Evolutionary conservation across 1,284 basidiomycete species (phyloP), one percentile per base, ranked within the genome.

Genomic region (Heterobasidion irregulare): DNA sequence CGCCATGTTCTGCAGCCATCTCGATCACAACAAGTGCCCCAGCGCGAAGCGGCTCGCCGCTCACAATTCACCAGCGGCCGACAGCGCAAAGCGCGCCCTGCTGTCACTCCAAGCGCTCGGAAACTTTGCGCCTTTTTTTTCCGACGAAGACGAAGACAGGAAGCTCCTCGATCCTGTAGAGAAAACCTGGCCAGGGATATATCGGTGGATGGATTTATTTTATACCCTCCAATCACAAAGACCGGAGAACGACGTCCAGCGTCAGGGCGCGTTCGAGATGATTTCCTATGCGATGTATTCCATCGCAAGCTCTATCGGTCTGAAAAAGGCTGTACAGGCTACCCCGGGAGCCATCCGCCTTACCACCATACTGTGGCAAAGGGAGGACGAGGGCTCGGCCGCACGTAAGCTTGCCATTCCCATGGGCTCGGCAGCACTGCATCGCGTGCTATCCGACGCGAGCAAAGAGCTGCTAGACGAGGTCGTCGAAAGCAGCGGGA

Each of bases 181-280:
- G 2, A 55, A 64, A 35, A 66, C 63, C 9, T 74, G 72, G 72
- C 67, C 66, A 1, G 69, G 66, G 3, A 63, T 72, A 12, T 71
- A 64, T 63, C 69, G 70, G 55, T 73, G 72, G 72, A 68, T 68
- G 54, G 59, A 58, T 6, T 72, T 64, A 61, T 65, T 74, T 50
- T 68, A 66, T 61, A 58, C 62, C 7, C 57, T 61, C 4, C 47
- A 54, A 19, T 50, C 49, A 15, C 43, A 34, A 15, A 36, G 59
- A 35, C 12, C 38, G n/a, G 53, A 38, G 8, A 35, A 44, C 16
- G 58, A 55, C 1, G 53, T 64, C 33, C 52, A 58, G 10, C 60
- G 64, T 18, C 60, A 63, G 34, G 53, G 54, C 34, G 57, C 67
- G 15, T 54, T 70, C 55, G 68, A 73, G 52, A 54, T 69, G 19